phyloP scores from a whole-genome alignment of 208 protist genomes.

The Acanthamoeba triangularis region DNA sequence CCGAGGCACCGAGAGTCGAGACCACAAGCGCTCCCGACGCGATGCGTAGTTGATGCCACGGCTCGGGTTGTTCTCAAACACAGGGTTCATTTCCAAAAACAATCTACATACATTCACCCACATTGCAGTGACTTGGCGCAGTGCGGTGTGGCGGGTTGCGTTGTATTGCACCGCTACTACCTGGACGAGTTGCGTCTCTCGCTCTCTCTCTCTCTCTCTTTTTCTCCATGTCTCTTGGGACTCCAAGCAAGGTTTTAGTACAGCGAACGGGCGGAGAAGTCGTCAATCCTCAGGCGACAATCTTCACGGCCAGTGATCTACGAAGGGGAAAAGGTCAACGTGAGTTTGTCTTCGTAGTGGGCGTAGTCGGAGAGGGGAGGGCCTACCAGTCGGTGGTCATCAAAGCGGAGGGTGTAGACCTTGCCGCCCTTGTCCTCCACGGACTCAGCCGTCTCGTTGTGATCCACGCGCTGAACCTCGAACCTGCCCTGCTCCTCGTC shows the following conservation, averaged over 20 bases:
- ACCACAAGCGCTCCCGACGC: neutral
- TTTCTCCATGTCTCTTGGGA: neutral
- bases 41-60: neutral
- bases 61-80: neutral
- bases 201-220: neutral
- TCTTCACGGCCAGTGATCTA: conserved; percentile 68
- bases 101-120: conserved; percentile 48
- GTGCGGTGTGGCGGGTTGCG: no score
- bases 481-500: conserved; percentile 24
- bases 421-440: conserved; percentile 57
- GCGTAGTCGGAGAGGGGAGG: neutral
- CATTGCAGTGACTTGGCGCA: no score
- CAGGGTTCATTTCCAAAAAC: neutral
- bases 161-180: no score
- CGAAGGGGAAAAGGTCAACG: neutral
- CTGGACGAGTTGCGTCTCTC: neutral
- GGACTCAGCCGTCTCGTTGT: neutral
- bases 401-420: conserved; percentile 66
- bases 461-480: conserved; percentile 6
- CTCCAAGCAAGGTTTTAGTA: neutral
- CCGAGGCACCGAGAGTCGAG: neutral
- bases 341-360: neutral
- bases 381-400: conserved; percentile 68
- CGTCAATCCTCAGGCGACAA: conserved; percentile 50
- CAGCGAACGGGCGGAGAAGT: conserved; percentile 73